These are phyloP conservation scores for Harringtonia aguacate DNA, from an alignment of 2,329 filamentous ascomycete species.

Conservation along the genomic window DNA sequence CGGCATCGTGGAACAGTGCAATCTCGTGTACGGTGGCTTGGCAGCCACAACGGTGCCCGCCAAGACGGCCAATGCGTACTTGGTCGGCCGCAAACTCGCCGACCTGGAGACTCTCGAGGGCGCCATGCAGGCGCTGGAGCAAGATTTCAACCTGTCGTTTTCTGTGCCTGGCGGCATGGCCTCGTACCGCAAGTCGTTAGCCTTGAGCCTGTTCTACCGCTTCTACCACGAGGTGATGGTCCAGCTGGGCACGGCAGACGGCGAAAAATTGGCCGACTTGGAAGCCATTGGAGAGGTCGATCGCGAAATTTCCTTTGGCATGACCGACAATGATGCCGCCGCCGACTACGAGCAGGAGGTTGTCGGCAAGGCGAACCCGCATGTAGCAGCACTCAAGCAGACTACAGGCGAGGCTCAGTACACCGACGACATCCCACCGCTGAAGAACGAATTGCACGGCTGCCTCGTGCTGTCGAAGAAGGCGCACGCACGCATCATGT, in stretches of 20 bases:
- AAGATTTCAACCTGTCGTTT: conserved; percentile 81
- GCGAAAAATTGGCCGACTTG: conserved; percentile 40
- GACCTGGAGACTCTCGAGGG: conserved; percentile 79
- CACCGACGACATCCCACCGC: conserved; percentile 82
- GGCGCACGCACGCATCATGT: conserved; percentile 74
- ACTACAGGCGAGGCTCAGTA: conserved; percentile 91
- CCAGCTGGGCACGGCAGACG: conserved; percentile 31
- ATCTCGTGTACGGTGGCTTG: conserved; percentile 91
- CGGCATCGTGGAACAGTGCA: conserved; percentile 61
- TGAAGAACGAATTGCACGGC: conserved; percentile 82
- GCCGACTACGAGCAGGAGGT: conserved; percentile 71
- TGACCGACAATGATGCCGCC: conserved; percentile 66
- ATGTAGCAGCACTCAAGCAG: conserved; percentile 88
- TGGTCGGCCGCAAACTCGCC: conserved; percentile 69
- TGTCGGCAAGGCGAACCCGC: conserved; percentile 74
- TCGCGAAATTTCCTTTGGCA: conserved; percentile 67
- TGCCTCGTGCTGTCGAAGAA: conserved; percentile 82
- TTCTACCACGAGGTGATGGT: conserved; percentile 87
- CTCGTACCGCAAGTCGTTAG: conserved; percentile 83
- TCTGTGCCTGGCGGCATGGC: conserved; percentile 96
- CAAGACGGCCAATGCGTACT: conserved; percentile 62
- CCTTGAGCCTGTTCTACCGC: conserved; percentile 89
- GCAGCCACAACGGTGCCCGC: conserved; percentile 84
- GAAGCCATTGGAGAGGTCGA: conserved; percentile 80
- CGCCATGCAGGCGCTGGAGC: conserved; percentile 77